Percentiles rank a stretch among this genome's conserved stretches.
These are phyloP conservation scores for Pseudoturritis turrita DNA, from an alignment of 345 rosid species.

Conservation along the genomic window DNA sequence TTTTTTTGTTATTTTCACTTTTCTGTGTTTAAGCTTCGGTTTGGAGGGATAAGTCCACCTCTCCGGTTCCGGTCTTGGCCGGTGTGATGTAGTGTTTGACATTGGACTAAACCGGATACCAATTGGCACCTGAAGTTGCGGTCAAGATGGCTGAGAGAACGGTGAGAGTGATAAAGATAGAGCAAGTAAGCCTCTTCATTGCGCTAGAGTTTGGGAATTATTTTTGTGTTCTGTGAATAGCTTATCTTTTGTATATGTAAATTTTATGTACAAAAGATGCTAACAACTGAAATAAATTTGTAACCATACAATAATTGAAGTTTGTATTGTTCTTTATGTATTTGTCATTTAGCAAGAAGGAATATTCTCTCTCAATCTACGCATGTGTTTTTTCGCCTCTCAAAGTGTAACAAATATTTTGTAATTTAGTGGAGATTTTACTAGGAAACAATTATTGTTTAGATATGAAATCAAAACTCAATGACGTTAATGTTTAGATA, in stretches of 20 bases:
- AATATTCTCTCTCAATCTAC: neutral
- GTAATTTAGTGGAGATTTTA: neutral
- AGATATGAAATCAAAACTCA: no score
- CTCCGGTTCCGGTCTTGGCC: constrained; percentile 25
- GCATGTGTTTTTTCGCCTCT: constrained; percentile 15
- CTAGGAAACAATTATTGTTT: no score
- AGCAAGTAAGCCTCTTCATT: constrained; percentile 14
- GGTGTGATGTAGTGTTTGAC: constrained; percentile 27
- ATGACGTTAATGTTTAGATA: no score
- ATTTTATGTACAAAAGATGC: neutral
- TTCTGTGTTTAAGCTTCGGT: neutral
- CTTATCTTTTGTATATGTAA: neutral
- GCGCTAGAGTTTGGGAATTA: neutral
- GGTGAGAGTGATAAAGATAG: constrained; percentile 10
- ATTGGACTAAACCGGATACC: constrained; percentile 1
- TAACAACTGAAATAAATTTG: no score
- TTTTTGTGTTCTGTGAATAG: constrained; percentile 4
- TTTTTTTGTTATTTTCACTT: no score
- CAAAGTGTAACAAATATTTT: no score
- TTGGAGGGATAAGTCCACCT: constrained; percentile 25
- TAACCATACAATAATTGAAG: no score
- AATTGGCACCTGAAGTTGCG: neutral
- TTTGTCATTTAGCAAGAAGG: no score
- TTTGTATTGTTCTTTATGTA: no score
- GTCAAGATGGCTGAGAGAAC: constrained; percentile 7